These are phyloP conservation scores for Thamnidium elegans DNA, from an alignment of 192 early-diverging fungal species.

Conservation along the genomic window DNA sequence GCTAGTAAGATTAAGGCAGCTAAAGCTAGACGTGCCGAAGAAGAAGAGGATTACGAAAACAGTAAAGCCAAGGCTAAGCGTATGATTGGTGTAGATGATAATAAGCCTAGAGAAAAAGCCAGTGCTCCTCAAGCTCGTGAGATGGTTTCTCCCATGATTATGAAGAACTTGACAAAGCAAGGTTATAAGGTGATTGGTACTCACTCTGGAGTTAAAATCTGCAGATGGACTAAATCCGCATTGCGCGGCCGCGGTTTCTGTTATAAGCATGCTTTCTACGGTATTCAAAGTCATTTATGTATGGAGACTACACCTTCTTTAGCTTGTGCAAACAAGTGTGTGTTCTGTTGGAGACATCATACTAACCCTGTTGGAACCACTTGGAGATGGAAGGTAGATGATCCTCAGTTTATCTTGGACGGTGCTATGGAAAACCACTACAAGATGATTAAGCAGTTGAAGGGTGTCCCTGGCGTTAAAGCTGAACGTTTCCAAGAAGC, in stretches of 20 bases:
- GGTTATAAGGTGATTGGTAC: constrained; percentile 73
- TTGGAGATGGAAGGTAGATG: constrained; percentile 72
- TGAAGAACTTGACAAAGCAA: constrained; percentile 67
- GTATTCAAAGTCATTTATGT: constrained; percentile 70
- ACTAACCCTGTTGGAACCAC: constrained; percentile 69
- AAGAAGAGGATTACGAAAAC: constrained; percentile 49
- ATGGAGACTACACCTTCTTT: constrained; percentile 76
- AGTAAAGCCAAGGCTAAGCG: constrained; percentile 45
- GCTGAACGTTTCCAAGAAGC: constrained; percentile 74
- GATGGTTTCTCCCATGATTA: constrained; percentile 70
- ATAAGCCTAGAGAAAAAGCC: constrained; percentile 33
- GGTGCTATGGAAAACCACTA: constrained; percentile 70
- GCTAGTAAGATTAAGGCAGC: constrained; percentile 59
- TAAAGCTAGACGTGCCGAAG: constrained; percentile 46
- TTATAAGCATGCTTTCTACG: constrained; percentile 78
- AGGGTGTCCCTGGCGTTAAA: constrained; percentile 73
- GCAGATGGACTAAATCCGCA: constrained; percentile 77
- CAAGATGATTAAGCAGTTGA: constrained; percentile 72
- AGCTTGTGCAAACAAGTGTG: constrained; percentile 77
- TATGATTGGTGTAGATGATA: constrained; percentile 32
- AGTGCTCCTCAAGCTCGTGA: constrained; percentile 40
- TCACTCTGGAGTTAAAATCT: constrained; percentile 73
- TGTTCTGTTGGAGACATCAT: constrained; percentile 69
- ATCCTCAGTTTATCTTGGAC: constrained; percentile 61
- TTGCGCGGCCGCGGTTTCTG: constrained; percentile 69